Evolutionary conservation across 2,329 filamentous ascomycete genomes (phyloP).

Genomic region (Sclerotinia trifoliorum): DNA sequence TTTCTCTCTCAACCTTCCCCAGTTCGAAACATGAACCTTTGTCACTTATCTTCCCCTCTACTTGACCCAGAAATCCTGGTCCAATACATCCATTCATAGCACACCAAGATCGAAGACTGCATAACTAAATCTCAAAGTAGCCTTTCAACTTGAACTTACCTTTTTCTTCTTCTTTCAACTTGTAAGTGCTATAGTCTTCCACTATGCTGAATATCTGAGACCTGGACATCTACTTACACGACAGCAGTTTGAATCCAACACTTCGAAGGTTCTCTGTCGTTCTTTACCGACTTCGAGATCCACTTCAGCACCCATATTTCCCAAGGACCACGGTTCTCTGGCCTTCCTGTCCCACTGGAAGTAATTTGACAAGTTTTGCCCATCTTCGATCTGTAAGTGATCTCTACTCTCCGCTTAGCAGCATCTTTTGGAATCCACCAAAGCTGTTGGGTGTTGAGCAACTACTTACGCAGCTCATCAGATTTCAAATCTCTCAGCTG

Average conservation of each 20-base stretch:
- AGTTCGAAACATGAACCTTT: not conserved
- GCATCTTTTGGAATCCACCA: not conserved
- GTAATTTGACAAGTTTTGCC: not conserved
- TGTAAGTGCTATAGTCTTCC: not conserved
- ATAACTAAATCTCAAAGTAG: slow-evolving; percentile 5
- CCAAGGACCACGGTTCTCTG: not conserved
- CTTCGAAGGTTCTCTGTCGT: not conserved
- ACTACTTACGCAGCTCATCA: not conserved
- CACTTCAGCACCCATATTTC: not conserved
- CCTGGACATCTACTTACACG: not conserved
- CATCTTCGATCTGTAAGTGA: not conserved
- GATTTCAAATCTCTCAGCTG: not conserved
- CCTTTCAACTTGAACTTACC: not conserved
- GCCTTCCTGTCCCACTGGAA: not conserved
- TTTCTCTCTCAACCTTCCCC: not conserved
- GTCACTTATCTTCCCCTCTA: not conserved
- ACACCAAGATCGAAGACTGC: not conserved
- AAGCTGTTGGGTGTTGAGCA: not conserved
- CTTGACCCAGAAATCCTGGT: not conserved
- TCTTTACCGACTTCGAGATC: not conserved
- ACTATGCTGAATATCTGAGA: not conserved
- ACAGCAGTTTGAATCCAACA: not conserved
- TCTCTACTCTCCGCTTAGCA: not conserved
- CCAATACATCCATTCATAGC: not conserved
- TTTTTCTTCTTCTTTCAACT: not conserved